phyloP scores from a whole-genome alignment of 2,329 filamentous ascomycete species.

The Cladosporium colombiae region DNA sequence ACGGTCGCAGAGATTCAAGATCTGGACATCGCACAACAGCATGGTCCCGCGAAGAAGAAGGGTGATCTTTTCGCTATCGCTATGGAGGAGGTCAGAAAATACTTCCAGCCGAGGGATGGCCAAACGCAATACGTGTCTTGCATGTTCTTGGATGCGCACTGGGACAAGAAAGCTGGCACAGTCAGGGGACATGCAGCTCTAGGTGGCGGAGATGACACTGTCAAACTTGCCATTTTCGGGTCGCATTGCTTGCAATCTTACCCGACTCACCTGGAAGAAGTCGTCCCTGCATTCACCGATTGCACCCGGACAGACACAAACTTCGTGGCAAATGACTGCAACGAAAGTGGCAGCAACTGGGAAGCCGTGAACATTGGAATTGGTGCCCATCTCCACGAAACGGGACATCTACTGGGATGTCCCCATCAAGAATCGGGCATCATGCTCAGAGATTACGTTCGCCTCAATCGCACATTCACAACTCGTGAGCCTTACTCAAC shows the following conservation, averaged over 20 bases:
- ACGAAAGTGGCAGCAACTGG: slow-evolving; percentile 88
- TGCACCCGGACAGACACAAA: slow-evolving; percentile 84
- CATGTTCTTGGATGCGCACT: slow-evolving; percentile 83
- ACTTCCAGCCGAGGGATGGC: slow-evolving; percentile 73
- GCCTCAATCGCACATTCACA: slow-evolving; percentile 79
- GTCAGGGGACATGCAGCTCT: slow-evolving; percentile 81
- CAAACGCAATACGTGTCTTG: slow-evolving; percentile 89
- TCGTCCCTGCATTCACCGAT: slow-evolving; percentile 84
- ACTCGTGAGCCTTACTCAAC: slow-evolving; percentile 83
- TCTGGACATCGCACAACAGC: slow-evolving; percentile 76
- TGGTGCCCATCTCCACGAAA: slow-evolving; percentile 88
- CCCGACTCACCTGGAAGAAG: slow-evolving; percentile 83
- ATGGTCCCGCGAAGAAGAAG: slow-evolving; percentile 66
- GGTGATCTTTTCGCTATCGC: slow-evolving; percentile 77
- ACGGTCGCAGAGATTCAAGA: slow-evolving; percentile 82
- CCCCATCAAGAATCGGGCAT: slow-evolving; percentile 88
- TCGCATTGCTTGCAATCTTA: slow-evolving; percentile 92
- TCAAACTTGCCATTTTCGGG: slow-evolving; percentile 86
- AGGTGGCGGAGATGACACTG: slow-evolving; percentile 70
- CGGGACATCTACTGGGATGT: slow-evolving; percentile 85
- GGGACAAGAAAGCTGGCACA: slow-evolving; percentile 70
- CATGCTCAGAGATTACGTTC: slow-evolving; percentile 87
- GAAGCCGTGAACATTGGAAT: slow-evolving; percentile 94
- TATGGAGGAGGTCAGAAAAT: slow-evolving; percentile 70
- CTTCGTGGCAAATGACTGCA: slow-evolving; percentile 79